Base-by-base conservation (phyloP, 2,329 filamentous ascomycete species). In the Pyricularia sp. region DNA sequence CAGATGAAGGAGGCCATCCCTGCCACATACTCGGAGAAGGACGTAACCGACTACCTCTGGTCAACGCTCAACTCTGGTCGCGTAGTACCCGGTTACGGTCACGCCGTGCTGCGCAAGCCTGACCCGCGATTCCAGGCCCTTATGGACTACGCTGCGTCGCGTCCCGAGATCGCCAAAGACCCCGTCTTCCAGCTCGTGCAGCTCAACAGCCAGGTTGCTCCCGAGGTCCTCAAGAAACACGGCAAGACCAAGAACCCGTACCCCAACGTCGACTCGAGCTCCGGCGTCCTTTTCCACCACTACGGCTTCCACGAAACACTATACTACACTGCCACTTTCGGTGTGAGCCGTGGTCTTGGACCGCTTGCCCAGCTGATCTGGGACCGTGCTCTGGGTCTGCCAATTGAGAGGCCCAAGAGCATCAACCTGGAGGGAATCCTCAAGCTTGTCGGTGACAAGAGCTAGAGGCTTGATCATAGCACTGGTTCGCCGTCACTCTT, bases 201-300 rank as follows among this genome's bases (percentile, higher is more conserved):
- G 86, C 90, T 91, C 83, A 98, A 97, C 84, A 93, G 91, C 72
- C 90, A 93, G 76, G 90, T 99, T 72, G 95, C 95, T 0, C 95
- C 95, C 20, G 87, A 88, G 68, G 95, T 99, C 25, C 85, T 99
- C 74, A 95, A 88, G 75, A 89, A 97, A 83, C 95, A 99, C 78
- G 95, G 95, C 80, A 98, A 97, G 90, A 97, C 93, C 73, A 97
- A 97, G 86, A 97, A 97, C 83, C 93, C 95, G 1, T 97, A 94
- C 81, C 95, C 95, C 72, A 99, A 99, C 78, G 95, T 99, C 71
- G 95, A 99, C 80, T 93, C 91, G 65, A 90, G 88, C 72, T 97
- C 93, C 0, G 95, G 95, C 72, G 94, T 98, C 6, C 86, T 99
- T 66, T 98, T 99, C 88, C 90, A 98, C 81, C 93, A 98, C 84